Evolutionary conservation across 176 grass and related monocot genomes (phyloP).

Genomic region (Oryza brachyantha): DNA sequence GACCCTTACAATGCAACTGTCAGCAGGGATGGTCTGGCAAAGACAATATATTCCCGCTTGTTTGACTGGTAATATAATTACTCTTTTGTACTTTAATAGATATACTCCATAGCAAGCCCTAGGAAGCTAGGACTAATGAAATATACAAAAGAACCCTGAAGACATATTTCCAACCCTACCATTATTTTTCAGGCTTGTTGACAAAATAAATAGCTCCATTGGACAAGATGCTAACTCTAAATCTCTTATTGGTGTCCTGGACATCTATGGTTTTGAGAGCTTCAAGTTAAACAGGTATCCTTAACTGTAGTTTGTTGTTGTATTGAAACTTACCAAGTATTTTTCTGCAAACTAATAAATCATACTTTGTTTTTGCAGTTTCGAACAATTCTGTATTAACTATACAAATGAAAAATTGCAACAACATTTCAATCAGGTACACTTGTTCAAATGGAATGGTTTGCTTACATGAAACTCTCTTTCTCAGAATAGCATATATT

Average conservation of each 20-base stretch:
- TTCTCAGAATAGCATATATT: conserved; percentile 30
- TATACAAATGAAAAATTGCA: conserved; percentile 99
- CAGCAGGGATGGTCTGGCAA: conserved; percentile 97
- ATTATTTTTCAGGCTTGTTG: conserved; percentile 71
- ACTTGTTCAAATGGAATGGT: conserved; percentile 32
- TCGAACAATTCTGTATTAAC: conserved; percentile 99
- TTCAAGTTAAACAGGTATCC: conserved; percentile 88
- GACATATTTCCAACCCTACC: conserved; percentile 9
- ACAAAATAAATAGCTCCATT: conserved; percentile 97
- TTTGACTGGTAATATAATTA: conserved; percentile 90
- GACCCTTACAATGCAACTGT: conserved; percentile 89
- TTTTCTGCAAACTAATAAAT: conserved; percentile 18
- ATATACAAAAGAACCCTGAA: neutral
- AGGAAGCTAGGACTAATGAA: neutral
- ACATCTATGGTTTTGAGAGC: conserved; percentile 99
- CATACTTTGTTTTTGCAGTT: conserved; percentile 51
- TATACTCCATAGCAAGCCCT: neutral
- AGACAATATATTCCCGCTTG: conserved; percentile 95
- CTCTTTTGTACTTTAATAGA: conserved; percentile 33
- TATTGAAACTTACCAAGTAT: conserved; percentile 8
- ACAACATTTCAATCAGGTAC: conserved; percentile 98
- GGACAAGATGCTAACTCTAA: conserved; percentile 92
- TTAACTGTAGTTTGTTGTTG: conserved; percentile 3
- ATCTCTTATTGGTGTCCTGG: conserved; percentile 92
- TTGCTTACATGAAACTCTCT: conserved; percentile 21